These are phyloP conservation scores for Polyporus arcularius DNA, from an alignment of 768 basidiomycete genomes.

Conservation along the genomic window DNA sequence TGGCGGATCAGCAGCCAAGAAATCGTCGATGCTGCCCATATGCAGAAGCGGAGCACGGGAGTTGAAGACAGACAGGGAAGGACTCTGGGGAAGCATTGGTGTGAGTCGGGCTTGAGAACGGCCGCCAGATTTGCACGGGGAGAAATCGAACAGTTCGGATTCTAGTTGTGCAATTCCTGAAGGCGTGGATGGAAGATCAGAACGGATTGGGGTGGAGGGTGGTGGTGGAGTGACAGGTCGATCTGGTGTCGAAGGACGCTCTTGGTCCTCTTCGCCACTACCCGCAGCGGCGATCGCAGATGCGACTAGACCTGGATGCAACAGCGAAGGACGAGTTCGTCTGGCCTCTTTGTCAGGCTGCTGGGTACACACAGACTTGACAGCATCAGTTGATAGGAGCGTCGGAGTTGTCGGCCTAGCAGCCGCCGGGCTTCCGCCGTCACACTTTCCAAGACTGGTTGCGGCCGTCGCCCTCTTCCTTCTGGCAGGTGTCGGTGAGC, in stretches of 20 bases:
- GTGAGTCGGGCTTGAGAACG: constrained; percentile 15
- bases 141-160: constrained; percentile 15
- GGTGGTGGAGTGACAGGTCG: background rate
- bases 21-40: constrained; percentile 4
- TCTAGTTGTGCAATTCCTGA: constrained; percentile 10
- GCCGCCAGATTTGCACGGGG: constrained; percentile 15
- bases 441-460: background rate
- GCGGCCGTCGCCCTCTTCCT: background rate
- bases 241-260: constrained; percentile 1
- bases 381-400: background rate
- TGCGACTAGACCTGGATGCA: constrained; percentile 1
- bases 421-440: background rate
- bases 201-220: background rate
- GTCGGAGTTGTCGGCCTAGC: background rate
- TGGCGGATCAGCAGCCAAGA: background rate
- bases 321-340: background rate
- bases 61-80: constrained; percentile 16
- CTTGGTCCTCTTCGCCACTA: background rate
- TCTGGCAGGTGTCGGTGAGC: constrained; percentile 9
- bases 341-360: background rate
- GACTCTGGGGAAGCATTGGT: constrained; percentile 47
- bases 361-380: too few species aligned
- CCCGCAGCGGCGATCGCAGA: background rate
- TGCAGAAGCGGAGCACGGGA: constrained; percentile 9
- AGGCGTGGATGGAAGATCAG: constrained; percentile 6